Conservation (phyloP, 495 filamentous ascomycete genomes). For the Penicillium paxilli region DNA sequence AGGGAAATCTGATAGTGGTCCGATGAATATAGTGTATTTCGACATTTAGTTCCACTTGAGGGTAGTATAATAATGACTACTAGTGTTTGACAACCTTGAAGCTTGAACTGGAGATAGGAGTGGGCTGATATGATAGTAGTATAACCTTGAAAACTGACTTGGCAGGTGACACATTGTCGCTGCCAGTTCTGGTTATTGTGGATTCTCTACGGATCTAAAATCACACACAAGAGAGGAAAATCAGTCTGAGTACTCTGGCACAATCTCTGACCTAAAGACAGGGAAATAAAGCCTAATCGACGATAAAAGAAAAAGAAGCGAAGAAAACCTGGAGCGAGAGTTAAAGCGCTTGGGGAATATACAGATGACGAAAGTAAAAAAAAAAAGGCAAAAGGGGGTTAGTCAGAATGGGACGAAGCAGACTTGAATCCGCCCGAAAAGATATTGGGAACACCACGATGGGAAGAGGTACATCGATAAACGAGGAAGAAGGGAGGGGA, state of each 20-base stretch:
- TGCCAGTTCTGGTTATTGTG: not conserved
- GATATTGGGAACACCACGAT: not conserved
- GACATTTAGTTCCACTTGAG: too few species aligned
- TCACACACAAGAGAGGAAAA: not conserved
- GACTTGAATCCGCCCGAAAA: not conserved
- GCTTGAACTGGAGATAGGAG: too few species aligned
- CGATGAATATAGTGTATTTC: too few species aligned
- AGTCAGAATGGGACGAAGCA: not conserved
- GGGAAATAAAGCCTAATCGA: not conserved
- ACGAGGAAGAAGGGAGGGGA: not conserved
- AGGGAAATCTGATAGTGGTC: too few species aligned
- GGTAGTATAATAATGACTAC: too few species aligned
- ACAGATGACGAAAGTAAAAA: conserved; percentile 4
- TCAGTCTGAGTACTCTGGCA: not conserved
- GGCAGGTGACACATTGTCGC: not conserved
- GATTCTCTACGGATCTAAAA: not conserved
- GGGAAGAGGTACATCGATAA: not conserved
- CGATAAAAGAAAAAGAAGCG: not conserved
- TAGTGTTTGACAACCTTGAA: too few species aligned
- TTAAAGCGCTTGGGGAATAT: conserved; percentile 17
- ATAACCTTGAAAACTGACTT: not conserved
- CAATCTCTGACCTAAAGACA: not conserved
- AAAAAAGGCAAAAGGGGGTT: not conserved
- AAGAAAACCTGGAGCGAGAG: not conserved
- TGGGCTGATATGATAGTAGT: too few species aligned